phyloP scores from a whole-genome alignment of 495 filamentous ascomycete species.

The Pseudotulostoma volvatum region DNA sequence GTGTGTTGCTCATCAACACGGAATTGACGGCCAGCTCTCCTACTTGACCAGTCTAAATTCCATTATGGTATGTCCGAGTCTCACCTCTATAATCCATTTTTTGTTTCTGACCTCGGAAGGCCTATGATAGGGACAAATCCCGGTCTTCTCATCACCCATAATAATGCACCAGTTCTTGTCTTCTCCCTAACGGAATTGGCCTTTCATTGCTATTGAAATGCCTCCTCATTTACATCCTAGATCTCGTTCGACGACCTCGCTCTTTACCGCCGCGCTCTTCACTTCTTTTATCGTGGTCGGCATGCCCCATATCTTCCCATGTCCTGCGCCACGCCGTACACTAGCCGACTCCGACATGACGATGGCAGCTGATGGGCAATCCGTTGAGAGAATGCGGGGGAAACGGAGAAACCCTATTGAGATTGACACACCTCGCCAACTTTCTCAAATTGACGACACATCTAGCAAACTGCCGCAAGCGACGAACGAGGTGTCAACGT shows the following conservation, averaged over 20 bases:
- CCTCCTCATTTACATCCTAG: slow-evolving; percentile 84
- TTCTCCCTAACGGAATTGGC: too few species aligned
- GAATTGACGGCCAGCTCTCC: too few species aligned
- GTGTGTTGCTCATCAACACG: too few species aligned
- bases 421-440: slow-evolving; percentile 9
- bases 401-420: slow-evolving; percentile 16
- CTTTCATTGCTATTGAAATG: slow-evolving; percentile 35
- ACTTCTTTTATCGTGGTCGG: slow-evolving; percentile 82
- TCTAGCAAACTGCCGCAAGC: slow-evolving; percentile 2
- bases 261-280: slow-evolving; percentile 90
- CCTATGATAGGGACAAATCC: slow-evolving; percentile 12
- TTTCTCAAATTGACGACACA: background rate
- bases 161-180: too few species aligned
- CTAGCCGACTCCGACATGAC: slow-evolving; percentile 52
- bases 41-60: too few species aligned
- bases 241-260: slow-evolving; percentile 74
- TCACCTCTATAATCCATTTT: background rate
- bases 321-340: slow-evolving; percentile 63
- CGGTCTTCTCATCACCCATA: too few species aligned
- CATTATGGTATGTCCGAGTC: slow-evolving; percentile 3
- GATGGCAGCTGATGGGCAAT: slow-evolving; percentile 31
- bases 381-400: slow-evolving; percentile 19
- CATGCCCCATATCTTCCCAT: slow-evolving; percentile 83
- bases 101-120: slow-evolving; percentile 8
- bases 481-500: slow-evolving; percentile 28